These are phyloP conservation scores for Lipomyces starkeyi DNA, from an alignment of 805 yeast species.

Conservation along the genomic window DNA sequence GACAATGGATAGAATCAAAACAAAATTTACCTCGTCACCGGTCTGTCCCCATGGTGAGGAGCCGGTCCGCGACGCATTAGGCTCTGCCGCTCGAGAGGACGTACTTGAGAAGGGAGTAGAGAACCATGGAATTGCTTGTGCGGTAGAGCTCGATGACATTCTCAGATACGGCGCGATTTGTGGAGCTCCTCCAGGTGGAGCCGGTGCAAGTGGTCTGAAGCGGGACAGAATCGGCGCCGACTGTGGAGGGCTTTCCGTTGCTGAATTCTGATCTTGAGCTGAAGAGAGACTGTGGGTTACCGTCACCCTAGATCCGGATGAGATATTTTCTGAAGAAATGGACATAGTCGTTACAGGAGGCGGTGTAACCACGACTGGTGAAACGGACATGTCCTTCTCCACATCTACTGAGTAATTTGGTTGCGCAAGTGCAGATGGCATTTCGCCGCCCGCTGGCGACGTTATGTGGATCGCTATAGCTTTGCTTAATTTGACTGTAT, in stretches of 20 bases:
- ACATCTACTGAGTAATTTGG: background rate
- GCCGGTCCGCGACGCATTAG: background rate
- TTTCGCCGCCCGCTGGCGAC: background rate
- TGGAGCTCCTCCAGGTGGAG: background rate
- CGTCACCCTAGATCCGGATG: background rate
- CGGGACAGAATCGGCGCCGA: background rate
- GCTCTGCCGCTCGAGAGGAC: background rate
- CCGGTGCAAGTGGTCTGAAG: slow-evolving; percentile 2
- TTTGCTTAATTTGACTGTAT: background rate
- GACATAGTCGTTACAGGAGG: background rate
- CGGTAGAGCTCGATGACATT: background rate
- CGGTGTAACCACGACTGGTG: background rate
- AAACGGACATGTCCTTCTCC: background rate
- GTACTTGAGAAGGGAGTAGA: background rate
- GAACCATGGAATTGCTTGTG: background rate
- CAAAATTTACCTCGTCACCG: slow-evolving; percentile 12
- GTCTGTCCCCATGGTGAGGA: background rate
- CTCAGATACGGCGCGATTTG: background rate
- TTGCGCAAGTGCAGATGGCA: background rate
- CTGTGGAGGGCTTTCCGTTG: background rate
- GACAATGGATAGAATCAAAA: background rate
- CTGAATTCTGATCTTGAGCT: background rate
- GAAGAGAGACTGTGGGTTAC: background rate
- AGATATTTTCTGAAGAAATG: background rate
- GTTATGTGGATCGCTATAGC: background rate